These are phyloP conservation scores for Kockovaella imperatae DNA, from an alignment of 768 basidiomycete species.

Conservation along the genomic window DNA sequence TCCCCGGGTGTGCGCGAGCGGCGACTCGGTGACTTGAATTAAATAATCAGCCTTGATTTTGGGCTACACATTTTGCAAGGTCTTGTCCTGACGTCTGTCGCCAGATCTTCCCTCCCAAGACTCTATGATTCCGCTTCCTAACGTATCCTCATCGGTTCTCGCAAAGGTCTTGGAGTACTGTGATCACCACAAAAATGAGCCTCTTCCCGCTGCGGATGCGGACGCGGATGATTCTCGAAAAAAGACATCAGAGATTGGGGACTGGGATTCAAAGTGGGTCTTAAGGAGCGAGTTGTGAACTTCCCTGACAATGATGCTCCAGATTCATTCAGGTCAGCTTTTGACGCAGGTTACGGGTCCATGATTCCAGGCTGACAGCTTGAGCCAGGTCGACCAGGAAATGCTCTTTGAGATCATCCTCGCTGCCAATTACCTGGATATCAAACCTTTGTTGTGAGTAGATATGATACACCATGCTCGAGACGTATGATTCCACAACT, in stretches of 20 bases:
- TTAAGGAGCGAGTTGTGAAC: background rate
- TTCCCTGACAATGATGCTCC: background rate
- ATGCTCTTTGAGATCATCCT: conserved; percentile 99
- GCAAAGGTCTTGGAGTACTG: conserved; percentile 92
- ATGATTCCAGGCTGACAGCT: conserved; percentile 1
- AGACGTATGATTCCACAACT: background rate
- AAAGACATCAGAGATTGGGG: conserved; percentile 94
- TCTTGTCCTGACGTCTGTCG: conserved; percentile 1
- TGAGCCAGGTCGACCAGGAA: conserved; percentile 76
- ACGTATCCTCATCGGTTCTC: conserved; percentile 40
- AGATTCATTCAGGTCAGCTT: conserved; percentile 44
- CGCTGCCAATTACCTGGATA: conserved; percentile 98
- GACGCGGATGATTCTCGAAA: conserved; percentile 86
- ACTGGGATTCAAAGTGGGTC: conserved; percentile 87
- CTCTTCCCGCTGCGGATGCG: conserved; percentile 64
- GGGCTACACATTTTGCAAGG: background rate
- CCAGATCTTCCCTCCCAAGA: conserved; percentile 35
- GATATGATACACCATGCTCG: background rate
- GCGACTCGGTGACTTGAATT: background rate
- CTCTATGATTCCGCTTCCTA: conserved; percentile 32
- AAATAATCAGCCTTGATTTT: background rate
- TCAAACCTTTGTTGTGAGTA: conserved; percentile 90
- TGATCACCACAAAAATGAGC: conserved; percentile 96
- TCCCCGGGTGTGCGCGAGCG: no score
- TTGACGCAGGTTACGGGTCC: no score